Conservation (phyloP, 108 stramenopile genomes). For the Skeletonema grethae region DNA sequence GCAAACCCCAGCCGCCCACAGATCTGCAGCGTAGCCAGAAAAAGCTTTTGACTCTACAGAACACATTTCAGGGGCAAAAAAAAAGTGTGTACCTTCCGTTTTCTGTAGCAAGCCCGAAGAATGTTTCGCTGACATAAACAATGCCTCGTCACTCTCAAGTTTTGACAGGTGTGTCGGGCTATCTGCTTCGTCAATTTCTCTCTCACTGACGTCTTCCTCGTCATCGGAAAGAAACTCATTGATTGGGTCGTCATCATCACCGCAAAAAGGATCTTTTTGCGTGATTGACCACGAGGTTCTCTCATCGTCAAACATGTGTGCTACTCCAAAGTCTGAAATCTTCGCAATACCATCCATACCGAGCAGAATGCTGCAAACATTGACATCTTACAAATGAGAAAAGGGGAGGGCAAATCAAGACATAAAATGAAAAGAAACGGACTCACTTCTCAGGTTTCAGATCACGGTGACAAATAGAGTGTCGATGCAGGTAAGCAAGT, state of each 20-base stretch:
- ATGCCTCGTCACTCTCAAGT: constrained; percentile 50
- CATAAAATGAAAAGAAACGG: background rate
- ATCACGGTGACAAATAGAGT: constrained; percentile 85
- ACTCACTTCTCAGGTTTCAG: constrained; percentile 75
- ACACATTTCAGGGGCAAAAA: constrained; percentile 90
- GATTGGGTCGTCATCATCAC: constrained; percentile 5
- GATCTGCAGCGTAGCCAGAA: constrained; percentile 85
- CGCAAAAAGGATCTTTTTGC: constrained; percentile 3
- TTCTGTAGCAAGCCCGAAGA: constrained; percentile 57
- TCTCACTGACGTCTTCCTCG: constrained; percentile 10
- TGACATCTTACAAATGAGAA: background rate
- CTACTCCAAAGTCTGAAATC: constrained; percentile 89
- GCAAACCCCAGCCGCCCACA: constrained; percentile 88
- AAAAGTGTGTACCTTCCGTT: constrained; percentile 84
- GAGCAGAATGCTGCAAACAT: constrained; percentile 24
- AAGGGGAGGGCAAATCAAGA: background rate
- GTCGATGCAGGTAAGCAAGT: constrained; percentile 85
- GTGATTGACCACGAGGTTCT: background rate
- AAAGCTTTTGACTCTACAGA: constrained; percentile 40
- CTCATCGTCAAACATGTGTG: constrained; percentile 86
- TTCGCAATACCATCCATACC: constrained; percentile 74
- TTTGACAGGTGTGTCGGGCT: constrained; percentile 9
- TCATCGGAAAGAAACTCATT: constrained; percentile 12
- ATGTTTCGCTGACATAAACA: constrained; percentile 50
- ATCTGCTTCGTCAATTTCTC: constrained; percentile 5